Evolutionary conservation across 352 stramenopile genomes (phyloP).

Genomic region (Pythium insidiosum): DNA sequence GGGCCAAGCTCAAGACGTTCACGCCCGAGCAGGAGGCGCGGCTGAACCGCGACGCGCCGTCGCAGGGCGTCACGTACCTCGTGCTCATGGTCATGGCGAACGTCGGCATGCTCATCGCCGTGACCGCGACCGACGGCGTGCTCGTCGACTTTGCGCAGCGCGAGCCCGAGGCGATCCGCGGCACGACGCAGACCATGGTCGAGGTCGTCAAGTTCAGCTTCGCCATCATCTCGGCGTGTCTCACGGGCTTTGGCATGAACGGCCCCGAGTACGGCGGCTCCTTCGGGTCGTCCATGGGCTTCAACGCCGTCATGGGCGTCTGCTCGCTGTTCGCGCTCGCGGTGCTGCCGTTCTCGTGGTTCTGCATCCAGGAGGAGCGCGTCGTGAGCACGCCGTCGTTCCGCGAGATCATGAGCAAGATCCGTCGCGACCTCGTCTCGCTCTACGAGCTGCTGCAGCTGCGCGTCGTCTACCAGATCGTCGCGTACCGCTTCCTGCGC

Average conservation of each 20-base stretch:
- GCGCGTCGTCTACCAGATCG: conserved; percentile 23
- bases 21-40: no score
- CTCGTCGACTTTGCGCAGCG: conserved; percentile 50
- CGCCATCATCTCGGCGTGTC: conserved; percentile 27
- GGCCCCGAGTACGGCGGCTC: conserved; percentile 37
- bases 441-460: conserved; percentile 50
- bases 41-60: no score
- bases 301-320: conserved; percentile 41
- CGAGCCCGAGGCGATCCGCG: conserved; percentile 30
- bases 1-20: no score
- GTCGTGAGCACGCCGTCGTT: conserved; percentile 14
- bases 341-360: conserved; percentile 32
- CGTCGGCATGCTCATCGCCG: no score
- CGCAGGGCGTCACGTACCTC: no score
- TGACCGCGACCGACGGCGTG: no score
- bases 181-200: conserved; percentile 20
- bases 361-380: conserved; percentile 37
- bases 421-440: conserved; percentile 12
- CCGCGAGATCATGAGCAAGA: no score
- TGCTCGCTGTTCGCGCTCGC: conserved; percentile 24
- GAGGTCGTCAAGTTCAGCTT: conserved; percentile 17
- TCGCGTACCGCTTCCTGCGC: conserved; percentile 21
- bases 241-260: conserved; percentile 57
- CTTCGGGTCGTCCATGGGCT: conserved; percentile 37
- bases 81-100: no score